These are phyloP conservation scores for sunflower (Helianthus annuus) DNA, from an alignment of 129 eudicot species.

Conservation along the genomic window HanXRQr2.0-SUNRISE NC_035446.2:61598979-61599478, in stretches of 20 bases:
- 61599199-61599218: constrained; percentile 95
- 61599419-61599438: constrained; percentile 99
- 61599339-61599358: neutral
- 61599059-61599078: neutral
- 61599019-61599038: too few species aligned
- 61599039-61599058: neutral
- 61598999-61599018: too few species aligned
- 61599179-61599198: constrained; percentile 91
- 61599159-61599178: constrained; percentile 92
- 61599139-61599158: constrained; percentile 86
- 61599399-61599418: constrained; percentile 25
- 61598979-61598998: too few species aligned
- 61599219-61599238: constrained; percentile 80
- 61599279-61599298: constrained; percentile 3
- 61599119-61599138: constrained; percentile 13
- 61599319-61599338: neutral
- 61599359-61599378: neutral
- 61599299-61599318: neutral
- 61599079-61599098: neutral
- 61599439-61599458: constrained; percentile 95
- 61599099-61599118: neutral
- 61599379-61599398: neutral
- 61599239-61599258: constrained; percentile 2
- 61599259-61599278: neutral
- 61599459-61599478: constrained; percentile 93